Conservation (phyloP, 768 basidiomycete species). For the Tubosaeta brunneosetosa region DNA sequence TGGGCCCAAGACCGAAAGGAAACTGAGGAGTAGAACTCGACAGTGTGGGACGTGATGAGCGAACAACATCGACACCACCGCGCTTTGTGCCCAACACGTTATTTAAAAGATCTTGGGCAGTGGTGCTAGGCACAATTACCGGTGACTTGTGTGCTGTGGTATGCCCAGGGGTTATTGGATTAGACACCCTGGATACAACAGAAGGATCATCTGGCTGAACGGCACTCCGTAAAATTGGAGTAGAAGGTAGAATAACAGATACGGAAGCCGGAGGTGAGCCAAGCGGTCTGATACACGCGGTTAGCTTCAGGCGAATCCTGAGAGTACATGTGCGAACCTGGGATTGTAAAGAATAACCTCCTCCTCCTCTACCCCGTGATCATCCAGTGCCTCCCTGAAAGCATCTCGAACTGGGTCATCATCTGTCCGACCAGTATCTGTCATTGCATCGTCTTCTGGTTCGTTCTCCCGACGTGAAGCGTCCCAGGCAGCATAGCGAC, state of each 20-base stretch:
- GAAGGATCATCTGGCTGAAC: slow-evolving; percentile 5
- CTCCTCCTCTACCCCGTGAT: slow-evolving; percentile 32
- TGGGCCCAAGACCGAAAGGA: slow-evolving; percentile 50
- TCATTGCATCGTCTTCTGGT: slow-evolving; percentile 58
- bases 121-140: slow-evolving; percentile 36
- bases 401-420: slow-evolving; percentile 70
- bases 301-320: slow-evolving; percentile 5
- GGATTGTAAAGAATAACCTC: slow-evolving; percentile 77
- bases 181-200: neutral
- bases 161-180: slow-evolving; percentile 17
- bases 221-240: slow-evolving; percentile 9
- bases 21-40: slow-evolving; percentile 38
- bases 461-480: slow-evolving; percentile 12
- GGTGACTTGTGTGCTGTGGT: slow-evolving; percentile 22
- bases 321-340: slow-evolving; percentile 36
- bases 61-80: slow-evolving; percentile 13
- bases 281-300: slow-evolving; percentile 9
- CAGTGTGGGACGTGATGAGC: slow-evolving; percentile 11
- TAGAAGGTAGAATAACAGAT: slow-evolving; percentile 16
- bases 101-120: slow-evolving; percentile 65
- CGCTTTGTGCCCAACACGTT: slow-evolving; percentile 30
- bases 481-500: slow-evolving; percentile 4
- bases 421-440: slow-evolving; percentile 67
- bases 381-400: slow-evolving; percentile 47
- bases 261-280: slow-evolving; percentile 15